phyloP scores from a whole-genome alignment of 2,329 filamentous ascomycete genomes.

The Lachnum nothofagi region DNA sequence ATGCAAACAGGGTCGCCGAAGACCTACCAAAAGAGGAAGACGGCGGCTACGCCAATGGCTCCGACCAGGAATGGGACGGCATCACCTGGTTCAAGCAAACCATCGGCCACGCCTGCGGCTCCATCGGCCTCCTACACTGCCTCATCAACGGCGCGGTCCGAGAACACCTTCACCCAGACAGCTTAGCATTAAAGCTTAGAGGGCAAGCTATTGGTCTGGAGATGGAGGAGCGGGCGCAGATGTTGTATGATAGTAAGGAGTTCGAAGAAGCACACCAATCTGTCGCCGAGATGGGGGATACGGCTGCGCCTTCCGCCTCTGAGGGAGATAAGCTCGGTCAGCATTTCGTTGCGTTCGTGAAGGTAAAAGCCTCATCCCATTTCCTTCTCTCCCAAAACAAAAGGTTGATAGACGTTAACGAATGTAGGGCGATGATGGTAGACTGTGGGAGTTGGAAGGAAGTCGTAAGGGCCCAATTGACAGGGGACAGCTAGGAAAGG shows the following conservation, averaged over 20 bases:
- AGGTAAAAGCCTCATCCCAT: too few relatives aligned
- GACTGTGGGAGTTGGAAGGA: slow-evolving; percentile 67
- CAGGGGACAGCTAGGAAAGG: slow-evolving; percentile 47
- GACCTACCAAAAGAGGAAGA: slow-evolving; percentile 62
- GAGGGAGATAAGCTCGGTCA: slow-evolving; percentile 77
- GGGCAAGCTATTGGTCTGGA: slow-evolving; percentile 63
- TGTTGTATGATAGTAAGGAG: slow-evolving; percentile 71
- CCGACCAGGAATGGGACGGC: slow-evolving; percentile 64
- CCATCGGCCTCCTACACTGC: slow-evolving; percentile 83
- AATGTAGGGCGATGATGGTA: slow-evolving; percentile 56
- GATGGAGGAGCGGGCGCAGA: slow-evolving; percentile 59
- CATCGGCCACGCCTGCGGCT: slow-evolving; percentile 85
- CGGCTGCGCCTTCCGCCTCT: slow-evolving; percentile 65
- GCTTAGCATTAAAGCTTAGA: slow-evolving; percentile 61
- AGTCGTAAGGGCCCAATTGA: slow-evolving; percentile 61
- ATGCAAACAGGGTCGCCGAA: slow-evolving; percentile 68
- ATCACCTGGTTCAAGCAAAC: slow-evolving; percentile 95
- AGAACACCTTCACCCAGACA: too few relatives aligned
- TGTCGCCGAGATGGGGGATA: slow-evolving; percentile 74
- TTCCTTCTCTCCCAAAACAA: too few relatives aligned
- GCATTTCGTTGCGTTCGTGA: slow-evolving; percentile 94
- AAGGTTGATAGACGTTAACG: too few relatives aligned
- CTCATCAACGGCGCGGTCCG: slow-evolving; percentile 73
- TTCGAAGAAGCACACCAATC: slow-evolving; percentile 74
- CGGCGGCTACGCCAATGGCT: too few relatives aligned